phyloP scores from a whole-genome alignment of 257 asterid species.

The Catharanthus roseus region DNA sequence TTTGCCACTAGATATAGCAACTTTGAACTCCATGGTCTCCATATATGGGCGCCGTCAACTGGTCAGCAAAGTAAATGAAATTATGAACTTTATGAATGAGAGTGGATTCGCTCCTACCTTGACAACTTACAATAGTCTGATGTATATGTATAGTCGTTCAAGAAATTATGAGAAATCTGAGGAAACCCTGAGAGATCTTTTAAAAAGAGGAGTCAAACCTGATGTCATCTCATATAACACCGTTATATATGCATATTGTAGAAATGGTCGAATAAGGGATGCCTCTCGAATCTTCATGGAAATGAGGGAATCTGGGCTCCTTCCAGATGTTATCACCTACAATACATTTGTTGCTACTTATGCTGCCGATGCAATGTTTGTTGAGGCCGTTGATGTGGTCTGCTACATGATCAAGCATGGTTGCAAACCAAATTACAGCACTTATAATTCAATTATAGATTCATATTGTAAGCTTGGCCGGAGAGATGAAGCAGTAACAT shows the following conservation, averaged over 20 bases:
- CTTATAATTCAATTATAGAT: conserved; percentile 73
- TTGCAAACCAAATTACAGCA: conserved; percentile 78
- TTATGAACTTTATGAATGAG: conserved; percentile 49
- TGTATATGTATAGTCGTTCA: conserved; percentile 84
- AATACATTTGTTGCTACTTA: conserved; percentile 73
- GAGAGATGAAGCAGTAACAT: conserved; percentile 70
- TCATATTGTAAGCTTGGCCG: conserved; percentile 59
- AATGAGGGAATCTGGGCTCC: conserved; percentile 53
- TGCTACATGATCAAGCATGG: conserved; percentile 77
- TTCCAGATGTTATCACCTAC: conserved; percentile 76
- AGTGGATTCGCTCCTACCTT: conserved; percentile 65
- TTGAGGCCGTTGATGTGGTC: conserved; percentile 77
- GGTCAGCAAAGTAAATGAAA: conserved; percentile 56
- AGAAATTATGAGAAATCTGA: conserved; percentile 60
- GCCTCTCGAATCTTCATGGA: conserved; percentile 72
- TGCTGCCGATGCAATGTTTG: conserved; percentile 70
- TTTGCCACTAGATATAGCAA: conserved; percentile 50
- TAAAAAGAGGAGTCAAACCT: conserved; percentile 56
- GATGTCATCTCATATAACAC: conserved; percentile 82
- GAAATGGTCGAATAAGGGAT: conserved; percentile 69
- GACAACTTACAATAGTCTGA: conserved; percentile 78
- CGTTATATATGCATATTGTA: conserved; percentile 74
- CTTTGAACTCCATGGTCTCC: conserved; percentile 80
- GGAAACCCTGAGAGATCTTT: conserved; percentile 56
- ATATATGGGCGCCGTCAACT: conserved; percentile 80